Conservation (phyloP, 805 yeast species). For the Lachancea thermotolerans region DNA sequence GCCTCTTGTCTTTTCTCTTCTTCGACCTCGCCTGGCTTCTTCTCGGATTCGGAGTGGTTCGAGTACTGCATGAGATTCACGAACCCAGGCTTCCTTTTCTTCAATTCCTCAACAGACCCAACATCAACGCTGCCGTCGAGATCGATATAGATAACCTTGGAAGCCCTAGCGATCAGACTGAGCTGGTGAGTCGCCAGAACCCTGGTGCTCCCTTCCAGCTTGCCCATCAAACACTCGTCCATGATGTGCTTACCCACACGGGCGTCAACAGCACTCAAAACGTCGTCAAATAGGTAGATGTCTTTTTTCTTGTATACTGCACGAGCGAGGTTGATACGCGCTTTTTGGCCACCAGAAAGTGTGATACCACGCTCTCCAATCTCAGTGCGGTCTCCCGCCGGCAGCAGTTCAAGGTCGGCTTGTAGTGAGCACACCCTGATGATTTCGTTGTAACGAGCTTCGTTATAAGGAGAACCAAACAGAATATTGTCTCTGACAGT, state of each 20-base stretch:
- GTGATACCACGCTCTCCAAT: conserved; percentile 74
- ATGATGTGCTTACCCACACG: conserved; percentile 66
- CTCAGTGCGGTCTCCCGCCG: conserved; percentile 63
- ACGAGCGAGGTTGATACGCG: conserved; percentile 61
- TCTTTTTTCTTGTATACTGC: conserved; percentile 58
- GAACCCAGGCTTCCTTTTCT: conserved; percentile 40
- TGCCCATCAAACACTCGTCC: conserved; percentile 49
- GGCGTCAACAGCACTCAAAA: conserved; percentile 69
- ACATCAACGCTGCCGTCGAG: conserved; percentile 54
- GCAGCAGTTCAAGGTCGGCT: conserved; percentile 50
- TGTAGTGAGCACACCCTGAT: conserved; percentile 54
- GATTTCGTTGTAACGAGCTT: conserved; percentile 42
- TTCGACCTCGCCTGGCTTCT: conserved; percentile 22
- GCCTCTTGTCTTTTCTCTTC: conserved; percentile 5
- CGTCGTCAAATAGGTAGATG: conserved; percentile 60
- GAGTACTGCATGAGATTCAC: conserved; percentile 44
- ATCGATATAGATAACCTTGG: conserved; percentile 55
- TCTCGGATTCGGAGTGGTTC: conserved; percentile 19
- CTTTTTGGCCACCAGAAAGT: conserved; percentile 72
- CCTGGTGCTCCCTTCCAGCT: conserved; percentile 48
- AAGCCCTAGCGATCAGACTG: conserved; percentile 54
- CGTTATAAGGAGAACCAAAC: conserved; percentile 48
- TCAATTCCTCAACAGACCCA: conserved; percentile 55
- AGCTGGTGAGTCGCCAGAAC: conserved; percentile 73
- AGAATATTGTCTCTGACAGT: conserved; percentile 60